Evolutionary conservation across 108 stramenopile genomes (phyloP), one percentile per base, ranked within the genome.

Genomic region (Ochromonas danica): DNA sequence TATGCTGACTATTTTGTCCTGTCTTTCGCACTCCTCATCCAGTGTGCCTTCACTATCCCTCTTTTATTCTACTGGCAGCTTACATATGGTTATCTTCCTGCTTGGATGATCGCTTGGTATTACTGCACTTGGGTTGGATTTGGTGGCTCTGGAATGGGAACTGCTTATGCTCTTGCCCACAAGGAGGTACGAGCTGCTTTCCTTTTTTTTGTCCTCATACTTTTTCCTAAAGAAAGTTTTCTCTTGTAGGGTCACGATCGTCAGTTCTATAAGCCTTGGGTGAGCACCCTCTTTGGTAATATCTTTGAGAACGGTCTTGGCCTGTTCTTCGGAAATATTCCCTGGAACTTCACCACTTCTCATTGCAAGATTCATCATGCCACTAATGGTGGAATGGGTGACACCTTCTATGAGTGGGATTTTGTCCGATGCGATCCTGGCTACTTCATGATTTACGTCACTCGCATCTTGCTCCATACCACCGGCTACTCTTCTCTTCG

Each of bases 321-420:
- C 6, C 1, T 67, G 2, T 65, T 78, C 35, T 78, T 62, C 61
- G 78, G 78, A 3, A 61, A 57, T 61, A 61, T 78, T 2, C 78
- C 78, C 27, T 57, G 61, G 6, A 78, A 78, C 63, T 78, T 78
- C 61, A 78, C 61, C 61, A 62, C 78, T 36, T 78, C 78, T 25
- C 78, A 78, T 45, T 2, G 43, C 1, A 2, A 38, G 14, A 78
- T 78, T 61, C 78, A 78, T 45, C 78, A 78, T n/a, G 2, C 25
- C 22, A 2, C n/a, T 25, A 39, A 78, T 61, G 78, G 78, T 40
- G 78, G 78, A 2, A 40, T 61, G 1, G 78, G 78, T 25, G 78
- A 78, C 22, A 78, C 78, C 28, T 78, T 78, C 78, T 78, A 78
- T 27, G 2, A 6, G 38, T 78, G 78, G 78, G 78, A 78, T 61